Evolutionary conservation across 495 filamentous ascomycete genomes (phyloP).

Genomic region (Chlorociboria aeruginascens): DNA sequence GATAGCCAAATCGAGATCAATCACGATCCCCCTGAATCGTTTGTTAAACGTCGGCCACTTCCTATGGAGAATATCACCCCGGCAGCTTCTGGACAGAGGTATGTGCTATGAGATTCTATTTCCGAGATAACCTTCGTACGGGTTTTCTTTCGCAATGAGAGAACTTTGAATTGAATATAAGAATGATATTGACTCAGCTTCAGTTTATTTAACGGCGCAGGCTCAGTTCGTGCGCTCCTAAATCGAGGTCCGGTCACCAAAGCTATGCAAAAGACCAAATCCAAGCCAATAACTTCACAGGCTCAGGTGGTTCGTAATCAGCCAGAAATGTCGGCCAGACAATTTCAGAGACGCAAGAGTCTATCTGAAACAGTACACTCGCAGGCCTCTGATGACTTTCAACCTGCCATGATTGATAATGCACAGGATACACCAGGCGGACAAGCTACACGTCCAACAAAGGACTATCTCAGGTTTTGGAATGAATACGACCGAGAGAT

Average conservation of each 20-base stretch:
- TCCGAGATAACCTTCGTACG: too few relatives aligned
- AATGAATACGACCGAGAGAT: conserved; percentile 3
- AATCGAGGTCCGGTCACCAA: too few relatives aligned
- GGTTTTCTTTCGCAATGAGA: too few relatives aligned
- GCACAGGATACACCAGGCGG: not conserved
- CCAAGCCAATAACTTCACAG: not conserved
- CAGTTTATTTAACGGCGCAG: too few relatives aligned
- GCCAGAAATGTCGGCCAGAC: not conserved
- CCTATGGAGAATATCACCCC: conserved; percentile 5
- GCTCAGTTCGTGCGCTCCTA: too few relatives aligned
- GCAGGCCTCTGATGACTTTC: not conserved
- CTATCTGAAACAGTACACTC: not conserved
- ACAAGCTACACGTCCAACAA: not conserved
- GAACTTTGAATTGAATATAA: too few relatives aligned
- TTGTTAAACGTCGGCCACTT: not conserved
- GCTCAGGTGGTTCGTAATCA: not conserved
- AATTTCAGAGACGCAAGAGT: not conserved
- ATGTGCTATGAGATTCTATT: not conserved
- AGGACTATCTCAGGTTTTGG: conserved; percentile 4
- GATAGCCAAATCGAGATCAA: conserved; percentile 9
- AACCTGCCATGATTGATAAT: conserved; percentile 1
- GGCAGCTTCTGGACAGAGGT: conserved; percentile 3
- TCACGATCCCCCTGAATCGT: not conserved
- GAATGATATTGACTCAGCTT: too few relatives aligned
- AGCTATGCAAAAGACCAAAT: too few relatives aligned